A percentile compares a stretch with the other conserved stretches of the same genome.
Conservation (phyloP, 495 filamentous ascomycete genomes). For the Tuber calosporum region DNA sequence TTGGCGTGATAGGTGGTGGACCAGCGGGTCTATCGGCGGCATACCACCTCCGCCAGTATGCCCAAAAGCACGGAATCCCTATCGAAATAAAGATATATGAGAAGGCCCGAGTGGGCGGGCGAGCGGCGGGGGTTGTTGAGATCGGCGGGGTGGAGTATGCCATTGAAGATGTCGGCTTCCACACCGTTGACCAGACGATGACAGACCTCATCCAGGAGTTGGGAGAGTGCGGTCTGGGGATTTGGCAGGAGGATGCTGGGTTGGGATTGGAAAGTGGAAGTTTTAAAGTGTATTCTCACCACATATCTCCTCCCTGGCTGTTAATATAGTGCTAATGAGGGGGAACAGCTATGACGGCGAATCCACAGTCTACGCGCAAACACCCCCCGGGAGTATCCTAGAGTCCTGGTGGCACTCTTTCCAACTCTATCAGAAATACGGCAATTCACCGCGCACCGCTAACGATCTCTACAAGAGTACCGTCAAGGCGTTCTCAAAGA, state of each 20-base stretch:
- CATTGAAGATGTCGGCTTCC: constrained; percentile 83
- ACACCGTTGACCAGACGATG: constrained; percentile 71
- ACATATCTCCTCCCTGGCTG: not conserved
- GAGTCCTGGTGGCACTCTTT: constrained; percentile 69
- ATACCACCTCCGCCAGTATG: constrained; percentile 67
- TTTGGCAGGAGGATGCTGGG: constrained; percentile 17
- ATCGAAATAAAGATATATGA: constrained; percentile 84
- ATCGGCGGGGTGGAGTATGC: constrained; percentile 57
- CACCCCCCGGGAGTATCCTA: constrained; percentile 42
- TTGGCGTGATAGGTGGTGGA: constrained; percentile 61
- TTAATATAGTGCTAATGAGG: constrained; percentile 3
- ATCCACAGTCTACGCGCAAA: constrained; percentile 60
- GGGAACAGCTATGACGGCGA: constrained; percentile 62
- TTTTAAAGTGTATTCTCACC: constrained; percentile 40
- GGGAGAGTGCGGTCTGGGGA: constrained; percentile 50
- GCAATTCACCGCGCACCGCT: constrained; percentile 64
- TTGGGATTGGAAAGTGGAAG: constrained; percentile 32
- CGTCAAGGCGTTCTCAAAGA: constrained; percentile 61
- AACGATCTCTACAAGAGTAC: constrained; percentile 61
- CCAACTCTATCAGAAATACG: constrained; percentile 76
- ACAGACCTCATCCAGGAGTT: constrained; percentile 62
- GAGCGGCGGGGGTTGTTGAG: constrained; percentile 73
- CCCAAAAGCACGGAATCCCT: constrained; percentile 48
- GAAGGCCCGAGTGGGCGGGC: constrained; percentile 68
- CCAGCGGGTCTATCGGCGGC: constrained; percentile 79